Percentiles rank a stretch among this genome's conserved stretches.
These are phyloP conservation scores for Sporobolus alterniflorus DNA, from an alignment of 202 grass and related monocot species.

Conservation along the genomic window DNA sequence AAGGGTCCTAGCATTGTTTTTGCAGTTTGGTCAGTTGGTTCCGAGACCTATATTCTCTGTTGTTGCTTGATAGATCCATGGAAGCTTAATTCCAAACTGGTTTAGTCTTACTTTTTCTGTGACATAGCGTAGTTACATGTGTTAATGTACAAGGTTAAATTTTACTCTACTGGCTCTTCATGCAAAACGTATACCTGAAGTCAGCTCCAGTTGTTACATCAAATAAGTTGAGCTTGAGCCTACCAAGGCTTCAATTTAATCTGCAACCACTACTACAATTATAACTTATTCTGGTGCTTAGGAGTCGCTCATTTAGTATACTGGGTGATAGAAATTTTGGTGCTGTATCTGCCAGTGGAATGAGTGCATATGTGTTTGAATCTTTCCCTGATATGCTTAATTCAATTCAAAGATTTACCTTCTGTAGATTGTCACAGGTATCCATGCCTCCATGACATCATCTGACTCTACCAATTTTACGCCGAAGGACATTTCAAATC, in stretches of 20 bases:
- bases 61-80: background rate
- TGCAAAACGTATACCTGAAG: background rate
- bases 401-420: background rate
- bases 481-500: background rate
- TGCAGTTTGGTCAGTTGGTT: background rate
- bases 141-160: background rate
- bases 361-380: background rate
- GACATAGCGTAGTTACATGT: too few species aligned
- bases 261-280: background rate
- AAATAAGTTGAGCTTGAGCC: slow-evolving; percentile 13
- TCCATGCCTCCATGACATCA: background rate
- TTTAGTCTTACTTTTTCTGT: background rate
- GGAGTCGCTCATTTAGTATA: background rate
- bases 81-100: background rate
- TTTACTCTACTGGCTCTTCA: background rate
- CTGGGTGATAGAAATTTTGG: background rate
- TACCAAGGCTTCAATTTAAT: background rate
- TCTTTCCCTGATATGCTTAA: background rate
- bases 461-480: background rate
- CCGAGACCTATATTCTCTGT: background rate
- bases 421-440: background rate
- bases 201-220: background rate
- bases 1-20: background rate
- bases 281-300: background rate
- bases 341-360: background rate